Percentiles rank a stretch among this genome's conserved stretches.
These are phyloP conservation scores for Fonsecaea monophora DNA, from an alignment of 2,329 filamentous ascomycete species.

Conservation along the genomic window DNA sequence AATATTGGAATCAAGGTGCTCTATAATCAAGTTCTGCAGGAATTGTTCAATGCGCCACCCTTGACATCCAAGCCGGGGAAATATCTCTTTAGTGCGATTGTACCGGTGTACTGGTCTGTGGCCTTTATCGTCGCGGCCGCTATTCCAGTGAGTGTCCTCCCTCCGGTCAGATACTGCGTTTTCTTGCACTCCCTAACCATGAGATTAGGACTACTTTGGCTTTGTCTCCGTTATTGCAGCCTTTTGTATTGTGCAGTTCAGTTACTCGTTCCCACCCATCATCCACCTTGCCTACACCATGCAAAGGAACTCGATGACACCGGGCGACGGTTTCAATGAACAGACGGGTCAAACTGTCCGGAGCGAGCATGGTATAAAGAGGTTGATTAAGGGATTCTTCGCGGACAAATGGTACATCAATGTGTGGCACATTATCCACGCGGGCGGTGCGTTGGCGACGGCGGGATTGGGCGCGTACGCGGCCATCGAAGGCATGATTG, in stretches of 20 bases:
- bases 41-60: conserved; percentile 51
- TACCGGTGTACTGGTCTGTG: conserved; percentile 43
- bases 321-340: conserved; percentile 39
- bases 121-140: conserved; percentile 43
- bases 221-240: conserved; percentile 44
- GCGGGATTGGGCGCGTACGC: conserved; percentile 42
- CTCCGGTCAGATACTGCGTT: not conserved
- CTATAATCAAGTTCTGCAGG: conserved; percentile 54
- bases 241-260: conserved; percentile 43
- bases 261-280: conserved; percentile 44
- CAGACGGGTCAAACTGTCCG: conserved; percentile 37
- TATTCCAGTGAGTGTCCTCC: conserved; percentile 36
- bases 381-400: conserved; percentile 40
- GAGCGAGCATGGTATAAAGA: conserved; percentile 19
- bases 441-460: conserved; percentile 40
- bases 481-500: conserved; percentile 42
- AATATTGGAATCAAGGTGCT: conserved; percentile 53
- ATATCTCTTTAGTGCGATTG: conserved; percentile 37
- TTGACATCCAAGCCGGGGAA: conserved; percentile 51
- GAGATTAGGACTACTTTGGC: conserved; percentile 34
- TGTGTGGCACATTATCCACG: conserved; percentile 42
- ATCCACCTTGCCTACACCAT: conserved; percentile 43
- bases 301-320: conserved; percentile 40
- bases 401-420: conserved; percentile 41
- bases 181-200: conserved; percentile 1